Conservation (phyloP, 805 yeast species). For the Wickerhamomyces ciferrii region DNA sequence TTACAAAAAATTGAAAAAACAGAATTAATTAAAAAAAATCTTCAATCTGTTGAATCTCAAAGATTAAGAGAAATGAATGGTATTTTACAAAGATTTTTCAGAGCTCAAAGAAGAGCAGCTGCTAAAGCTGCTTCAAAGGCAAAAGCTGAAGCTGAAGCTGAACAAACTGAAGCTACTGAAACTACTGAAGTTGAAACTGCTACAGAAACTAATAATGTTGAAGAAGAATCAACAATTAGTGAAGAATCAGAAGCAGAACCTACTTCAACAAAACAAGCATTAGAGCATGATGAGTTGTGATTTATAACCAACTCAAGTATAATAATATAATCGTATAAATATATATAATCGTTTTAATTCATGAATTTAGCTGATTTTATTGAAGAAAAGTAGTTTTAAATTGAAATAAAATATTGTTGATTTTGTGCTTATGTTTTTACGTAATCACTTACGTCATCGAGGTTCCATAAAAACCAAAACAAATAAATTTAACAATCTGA, state of each 20-base stretch:
- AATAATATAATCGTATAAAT: too few species aligned
- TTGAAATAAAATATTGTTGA: too few species aligned
- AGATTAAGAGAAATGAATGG: constrained; percentile 25
- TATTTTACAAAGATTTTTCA: constrained; percentile 6
- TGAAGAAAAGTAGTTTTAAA: too few species aligned
- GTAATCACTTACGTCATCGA: too few species aligned
- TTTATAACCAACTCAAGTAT: not conserved
- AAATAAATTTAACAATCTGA: too few species aligned
- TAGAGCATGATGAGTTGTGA: not conserved
- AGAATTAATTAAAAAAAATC: constrained; percentile 9
- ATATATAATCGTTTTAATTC: too few species aligned
- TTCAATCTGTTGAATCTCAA: constrained; percentile 20
- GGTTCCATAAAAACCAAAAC: too few species aligned
- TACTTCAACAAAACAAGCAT: not conserved
- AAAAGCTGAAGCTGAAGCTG: constrained; percentile 3
- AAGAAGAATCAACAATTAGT: not conserved
- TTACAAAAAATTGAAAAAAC: constrained; percentile 15
- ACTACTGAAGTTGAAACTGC: not conserved
- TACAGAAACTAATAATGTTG: not conserved
- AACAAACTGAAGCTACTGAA: not conserved
- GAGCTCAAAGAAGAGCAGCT: constrained; percentile 15
- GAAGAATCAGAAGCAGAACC: not conserved
- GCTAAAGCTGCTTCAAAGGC: constrained; percentile 13
- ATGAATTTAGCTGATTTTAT: too few species aligned
- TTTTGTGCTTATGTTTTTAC: too few species aligned